Conservation (phyloP, 2,329 filamentous ascomycete species). For the Periconia digitata region DNA sequence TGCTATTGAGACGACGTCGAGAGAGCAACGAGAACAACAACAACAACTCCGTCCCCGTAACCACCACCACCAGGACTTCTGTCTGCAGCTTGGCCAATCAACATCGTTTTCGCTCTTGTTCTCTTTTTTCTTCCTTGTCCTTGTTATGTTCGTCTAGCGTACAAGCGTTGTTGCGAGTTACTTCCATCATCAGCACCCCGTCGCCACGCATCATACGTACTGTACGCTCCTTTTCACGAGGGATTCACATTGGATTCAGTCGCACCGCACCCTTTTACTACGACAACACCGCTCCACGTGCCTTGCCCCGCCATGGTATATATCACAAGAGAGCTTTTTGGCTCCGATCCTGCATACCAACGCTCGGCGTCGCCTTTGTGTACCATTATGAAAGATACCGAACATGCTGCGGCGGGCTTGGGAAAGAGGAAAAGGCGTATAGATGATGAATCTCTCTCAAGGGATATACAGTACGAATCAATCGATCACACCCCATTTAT, state of each 20-base stretch:
- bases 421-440: constrained; percentile 34
- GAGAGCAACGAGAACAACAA: no score
- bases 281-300: constrained; percentile 6
- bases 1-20: no score
- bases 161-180: background rate
- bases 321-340: constrained; percentile 41
- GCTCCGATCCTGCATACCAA: constrained; percentile 17
- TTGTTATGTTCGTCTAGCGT: background rate
- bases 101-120: background rate
- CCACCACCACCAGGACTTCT: background rate
- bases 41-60: background rate
- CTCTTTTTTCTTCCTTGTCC: background rate
- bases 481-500: background rate
- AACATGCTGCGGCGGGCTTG: constrained; percentile 17
- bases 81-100: no score
- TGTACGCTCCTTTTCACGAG: background rate
- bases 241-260: background rate
- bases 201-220: no score
- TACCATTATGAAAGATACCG: constrained; percentile 21
- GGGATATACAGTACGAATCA: constrained; percentile 14
- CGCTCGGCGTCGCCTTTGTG: constrained; percentile 6
- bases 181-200: background rate
- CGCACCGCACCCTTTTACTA: background rate
- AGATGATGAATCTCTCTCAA: constrained; percentile 17
- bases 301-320: constrained; percentile 32